Percentiles rank a stretch among this genome's conserved stretches.
phyloP scores from a whole-genome alignment of 1,139 yeast genomes.

The Debaryomyces robertsiae region DNA sequence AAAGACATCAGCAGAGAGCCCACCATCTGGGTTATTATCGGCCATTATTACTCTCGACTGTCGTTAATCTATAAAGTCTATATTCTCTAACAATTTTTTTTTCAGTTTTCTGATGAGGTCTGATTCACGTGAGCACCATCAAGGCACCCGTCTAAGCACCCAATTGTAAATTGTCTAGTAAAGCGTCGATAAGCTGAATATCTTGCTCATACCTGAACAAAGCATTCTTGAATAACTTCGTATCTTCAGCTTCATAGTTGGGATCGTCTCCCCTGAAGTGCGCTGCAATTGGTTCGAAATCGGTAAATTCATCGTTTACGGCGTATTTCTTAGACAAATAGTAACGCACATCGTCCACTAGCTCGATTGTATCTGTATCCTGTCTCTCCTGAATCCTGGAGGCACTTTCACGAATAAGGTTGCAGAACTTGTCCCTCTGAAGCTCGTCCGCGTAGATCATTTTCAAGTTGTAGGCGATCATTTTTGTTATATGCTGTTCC shows the following conservation, averaged over 20 bases:
- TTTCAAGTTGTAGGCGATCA: slow-evolving; percentile 54
- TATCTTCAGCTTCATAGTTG: slow-evolving; percentile 23
- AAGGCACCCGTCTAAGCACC: slow-evolving; percentile 36
- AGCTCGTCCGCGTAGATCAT: slow-evolving; percentile 35
- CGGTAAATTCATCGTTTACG: slow-evolving; percentile 33
- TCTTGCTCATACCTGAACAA: slow-evolving; percentile 30
- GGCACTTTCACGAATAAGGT: slow-evolving; percentile 50
- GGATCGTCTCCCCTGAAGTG: slow-evolving; percentile 17
- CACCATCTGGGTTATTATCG: slow-evolving; percentile 51
- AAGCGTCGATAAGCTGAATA: slow-evolving; percentile 43
- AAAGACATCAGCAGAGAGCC: slow-evolving; percentile 35
- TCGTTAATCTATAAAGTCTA: slow-evolving; percentile 4
- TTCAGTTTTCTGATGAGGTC: slow-evolving; percentile 13
- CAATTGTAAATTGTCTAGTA: slow-evolving; percentile 44
- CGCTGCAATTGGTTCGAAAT: slow-evolving; percentile 31
- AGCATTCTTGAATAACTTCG: slow-evolving; percentile 32
- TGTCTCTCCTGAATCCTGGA: slow-evolving; percentile 60
- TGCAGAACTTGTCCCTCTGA: slow-evolving; percentile 23
- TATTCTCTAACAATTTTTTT: slow-evolving; percentile 7
- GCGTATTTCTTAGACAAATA: slow-evolving; percentile 56
- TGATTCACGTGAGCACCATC: slow-evolving; percentile 10
- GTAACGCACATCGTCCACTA: slow-evolving; percentile 75
- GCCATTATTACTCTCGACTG: slow-evolving; percentile 15
- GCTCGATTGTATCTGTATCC: slow-evolving; percentile 77
- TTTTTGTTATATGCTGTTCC: slow-evolving; percentile 63